Evolutionary conservation across 164 flowering plant species (phyloP), one percentile per base, ranked within the genome.

Genomic region (Protea cynaroides): DNA sequence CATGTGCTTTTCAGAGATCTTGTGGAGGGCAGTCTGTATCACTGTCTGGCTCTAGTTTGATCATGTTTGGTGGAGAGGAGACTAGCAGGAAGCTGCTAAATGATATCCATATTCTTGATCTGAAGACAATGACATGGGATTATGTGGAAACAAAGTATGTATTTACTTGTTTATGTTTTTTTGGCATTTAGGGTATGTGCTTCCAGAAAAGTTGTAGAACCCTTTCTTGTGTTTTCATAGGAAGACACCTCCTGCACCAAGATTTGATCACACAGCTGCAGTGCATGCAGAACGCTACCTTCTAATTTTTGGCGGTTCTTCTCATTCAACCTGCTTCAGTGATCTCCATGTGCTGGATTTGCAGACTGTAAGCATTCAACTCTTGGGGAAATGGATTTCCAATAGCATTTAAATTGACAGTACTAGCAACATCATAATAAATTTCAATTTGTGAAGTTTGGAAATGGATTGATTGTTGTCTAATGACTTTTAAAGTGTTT

Each of bases 61-160:
- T 94, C 61, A 70, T 94, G 74, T 91, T 94, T 83, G 99, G 99
- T 60, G 99, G 99, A 63, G 97, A 89, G 81, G 94, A 81, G 61
- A 66, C 53, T 59, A 73, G 66, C 43, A 77, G 96, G 71, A 78
- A 58, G 51, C 70, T 91, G 59, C 75, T 84, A 63, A 88, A 91
- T 82, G 98, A 91, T 78, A 65, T 90, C 18, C 79, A 82, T 75
- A 68, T 85, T 71, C 90, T 93, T 73, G 92, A 93, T 75, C 76
- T 93, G 61, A 87, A 87, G 52, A 86, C 88, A 59, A 83, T 87
- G 94, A 76, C 79, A 23, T 93, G 98, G 98, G 76, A 75, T 68
- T 66, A 36, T 24, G 65, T 84, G 15, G 80, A 76, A 68, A 69
- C 89, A 43, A 80, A 62, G 98, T 88, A 72, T 67, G 88, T 72